Evolutionary conservation across 495 filamentous ascomycete genomes (phyloP).

Genomic region (Trichoderma asperelloides): DNA sequence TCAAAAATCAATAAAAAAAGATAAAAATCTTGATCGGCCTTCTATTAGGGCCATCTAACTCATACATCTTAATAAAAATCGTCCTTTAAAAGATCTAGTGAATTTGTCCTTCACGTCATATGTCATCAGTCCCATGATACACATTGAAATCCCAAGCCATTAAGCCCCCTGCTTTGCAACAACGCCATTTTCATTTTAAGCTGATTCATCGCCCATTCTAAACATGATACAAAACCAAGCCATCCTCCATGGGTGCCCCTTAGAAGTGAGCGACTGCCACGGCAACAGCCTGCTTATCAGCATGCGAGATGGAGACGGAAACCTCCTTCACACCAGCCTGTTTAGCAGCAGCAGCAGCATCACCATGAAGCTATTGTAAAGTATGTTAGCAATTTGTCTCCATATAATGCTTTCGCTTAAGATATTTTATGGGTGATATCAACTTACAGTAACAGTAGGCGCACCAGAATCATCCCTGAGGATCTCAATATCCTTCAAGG

Average conservation of each 20-base stretch:
- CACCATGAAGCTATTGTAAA: conserved; percentile 63
- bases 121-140: conserved; percentile 1
- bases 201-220: neutral
- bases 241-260: conserved; percentile 8
- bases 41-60: neutral
- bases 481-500: conserved; percentile 93
- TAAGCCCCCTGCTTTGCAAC: neutral
- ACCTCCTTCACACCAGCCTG: conserved; percentile 78
- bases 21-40: neutral
- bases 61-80: neutral
- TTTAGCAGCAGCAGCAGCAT: conserved; percentile 69
- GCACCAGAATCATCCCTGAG: conserved; percentile 62
- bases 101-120: neutral
- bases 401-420: neutral
- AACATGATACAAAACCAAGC: neutral
- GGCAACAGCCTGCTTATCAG: conserved; percentile 82
- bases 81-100: neutral
- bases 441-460: conserved; percentile 73
- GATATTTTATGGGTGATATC: neutral
- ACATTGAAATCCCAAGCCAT: neutral
- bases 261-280: conserved; percentile 78
- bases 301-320: conserved; percentile 90
- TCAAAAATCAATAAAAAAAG: neutral
- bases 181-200: neutral
- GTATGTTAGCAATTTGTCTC: conserved; percentile 30